Evolutionary conservation across 345 rosid genomes (phyloP), one percentile per base, ranked within the genome.

Genomic region (Clausena lansium): DNA sequence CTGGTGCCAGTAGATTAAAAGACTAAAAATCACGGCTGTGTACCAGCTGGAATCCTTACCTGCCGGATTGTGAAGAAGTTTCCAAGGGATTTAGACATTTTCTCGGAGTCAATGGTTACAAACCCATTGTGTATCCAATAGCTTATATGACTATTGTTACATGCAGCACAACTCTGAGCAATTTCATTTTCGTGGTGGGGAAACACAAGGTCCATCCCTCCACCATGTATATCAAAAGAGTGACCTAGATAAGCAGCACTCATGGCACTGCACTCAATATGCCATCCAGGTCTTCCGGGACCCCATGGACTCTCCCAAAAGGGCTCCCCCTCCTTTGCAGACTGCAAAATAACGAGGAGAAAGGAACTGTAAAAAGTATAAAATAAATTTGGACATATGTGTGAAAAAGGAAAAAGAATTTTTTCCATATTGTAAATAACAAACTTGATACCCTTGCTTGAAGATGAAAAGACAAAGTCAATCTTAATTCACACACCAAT

Each of bases 251-350:
- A 95, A 79, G 95, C 83, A 17, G 99, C 92, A 72, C 97, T 92
- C 98, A 93, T 93, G 28, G 97, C 97, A 80, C 99, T 95, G 81
- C 98, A 93, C 83, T 95, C 98, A 35, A 95, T 95, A 82, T 95
- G 98, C 97, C 99, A 95, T 78, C 97, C 99, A 35, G 99, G 99
- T 78, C 98, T 90, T 83, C 99, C 99, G 76, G 86, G 89, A 11
- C 99, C 99, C 99, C 99, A 95, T 1, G 95, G 99, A 67, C 99
- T 93, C 88, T 93, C 94, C 99, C 98, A 95, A 67, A 86, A 93
- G 6, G 94, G 96, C 76, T 95, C 99, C 22, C 98, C 97, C 76
- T 90, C 86, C 84, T 93, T 95, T 63, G 94, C 87, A 67, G 95
- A 84, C 99, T 95, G 84, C 83, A 85, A 75, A 47, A 76, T 13